Evolutionary conservation across 139 green algal genomes (phyloP), one percentile per base, ranked within the genome.

Genomic region (Picochlorum sp.): DNA sequence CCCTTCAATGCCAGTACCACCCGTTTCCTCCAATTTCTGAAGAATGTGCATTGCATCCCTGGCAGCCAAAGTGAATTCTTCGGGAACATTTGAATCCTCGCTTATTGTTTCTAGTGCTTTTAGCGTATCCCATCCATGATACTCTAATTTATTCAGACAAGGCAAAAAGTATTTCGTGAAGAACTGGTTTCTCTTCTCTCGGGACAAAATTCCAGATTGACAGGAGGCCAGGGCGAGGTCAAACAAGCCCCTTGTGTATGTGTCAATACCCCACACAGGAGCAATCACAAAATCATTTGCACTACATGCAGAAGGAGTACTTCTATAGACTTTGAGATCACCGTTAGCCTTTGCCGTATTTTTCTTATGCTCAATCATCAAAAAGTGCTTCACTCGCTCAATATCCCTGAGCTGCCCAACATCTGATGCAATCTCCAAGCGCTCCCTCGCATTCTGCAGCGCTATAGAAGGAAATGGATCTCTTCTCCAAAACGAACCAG

Each of bases 221-320:
- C 51, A 59, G 14, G 21, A 59, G 15, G 13, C 49, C 31, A 74
- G 34, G 6, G 68, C 68, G 21, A 47, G 23, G 20, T 41, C 56
- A 4, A 69, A 41, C 41, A 45, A 18, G 26, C 16, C 26, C 37
- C 84, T 71, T 0, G 82, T 90, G 76, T 87, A 94, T 55, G 72
- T 78, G 78, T 94, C 86, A 47, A 94, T 76, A 41, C 86, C 86
- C 86, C 86, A 94, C 14, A 84, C 65, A 69, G 86, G 73, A 14
- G 16, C 52, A 49, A 94, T 71, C 28, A 91, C 80, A 24, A 37
- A 54, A 54, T 54, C 47, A 54, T 54, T 21, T 54, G 11, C 47
- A 13, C 47, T 26, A 20, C n/a, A 54, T 20, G 47, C 10, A 24
- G 16, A 14, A 54, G n/a, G 47, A 26, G 8, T 54, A 9, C 8